A percentile compares a stretch with the other conserved stretches of the same genome.
These are phyloP conservation scores for Chytriomyces sp. DNA, from an alignment of 192 early-diverging fungal genomes.

Conservation along the genomic window DNA sequence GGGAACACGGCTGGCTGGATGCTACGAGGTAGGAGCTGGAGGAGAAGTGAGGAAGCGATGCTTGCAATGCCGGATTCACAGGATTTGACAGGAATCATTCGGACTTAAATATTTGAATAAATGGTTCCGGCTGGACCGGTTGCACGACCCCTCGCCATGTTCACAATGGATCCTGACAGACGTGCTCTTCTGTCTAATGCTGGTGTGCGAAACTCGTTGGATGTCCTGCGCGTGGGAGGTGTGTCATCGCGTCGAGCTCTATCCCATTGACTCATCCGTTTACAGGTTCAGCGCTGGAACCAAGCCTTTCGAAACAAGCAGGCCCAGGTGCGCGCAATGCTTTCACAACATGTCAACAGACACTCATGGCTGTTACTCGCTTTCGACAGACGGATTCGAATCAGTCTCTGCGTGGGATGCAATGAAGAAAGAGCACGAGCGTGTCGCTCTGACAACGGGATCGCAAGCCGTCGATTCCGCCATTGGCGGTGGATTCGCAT, in stretches of 20 bases:
- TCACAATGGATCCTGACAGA: constrained; percentile 11
- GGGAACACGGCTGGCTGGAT: no score
- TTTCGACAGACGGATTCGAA: constrained; percentile 27
- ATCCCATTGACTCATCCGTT: not conserved
- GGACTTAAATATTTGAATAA: not conserved
- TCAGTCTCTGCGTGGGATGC: constrained; percentile 47
- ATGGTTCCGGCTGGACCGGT: not conserved
- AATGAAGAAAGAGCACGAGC: constrained; percentile 34
- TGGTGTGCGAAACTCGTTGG: constrained; percentile 17
- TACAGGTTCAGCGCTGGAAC: not conserved
- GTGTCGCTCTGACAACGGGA: constrained; percentile 42
- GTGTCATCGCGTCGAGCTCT: constrained; percentile 6
- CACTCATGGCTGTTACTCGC: not conserved
- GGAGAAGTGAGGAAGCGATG: no score
- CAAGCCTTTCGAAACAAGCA: not conserved
- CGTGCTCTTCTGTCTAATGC: not conserved
- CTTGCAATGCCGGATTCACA: no score
- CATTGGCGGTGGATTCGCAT: constrained; percentile 52
- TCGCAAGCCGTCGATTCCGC: constrained; percentile 46
- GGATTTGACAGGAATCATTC: no score
- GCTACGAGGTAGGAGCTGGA: no score
- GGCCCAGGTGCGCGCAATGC: not conserved
- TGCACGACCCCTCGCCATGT: constrained; percentile 16
- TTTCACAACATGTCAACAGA: not conserved
- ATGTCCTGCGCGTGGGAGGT: constrained; percentile 32